Conservation (phyloP, 495 filamentous ascomycete genomes). For the Hypoxylon lienhwacheense region DNA sequence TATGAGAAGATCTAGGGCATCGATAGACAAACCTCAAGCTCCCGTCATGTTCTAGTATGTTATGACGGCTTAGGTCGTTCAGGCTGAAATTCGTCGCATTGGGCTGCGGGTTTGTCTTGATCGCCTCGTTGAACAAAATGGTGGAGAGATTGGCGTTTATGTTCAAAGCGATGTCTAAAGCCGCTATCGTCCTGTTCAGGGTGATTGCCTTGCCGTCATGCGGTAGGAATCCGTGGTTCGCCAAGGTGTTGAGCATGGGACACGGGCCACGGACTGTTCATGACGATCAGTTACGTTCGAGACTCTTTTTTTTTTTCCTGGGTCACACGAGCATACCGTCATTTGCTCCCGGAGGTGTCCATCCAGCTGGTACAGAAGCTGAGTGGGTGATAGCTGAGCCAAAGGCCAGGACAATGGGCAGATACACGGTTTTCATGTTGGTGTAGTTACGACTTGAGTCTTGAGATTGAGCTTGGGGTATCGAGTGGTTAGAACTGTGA, state of each 20-base stretch:
- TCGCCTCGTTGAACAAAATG: conserved; percentile 47
- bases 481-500: too few relatives aligned
- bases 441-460: neutral
- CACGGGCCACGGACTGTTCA: conserved; percentile 41
- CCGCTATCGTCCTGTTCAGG: conserved; percentile 38
- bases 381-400: conserved; percentile 8
- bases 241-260: conserved; percentile 46
- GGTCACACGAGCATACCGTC: conserved; percentile 31
- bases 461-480: neutral
- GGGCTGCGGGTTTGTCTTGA: conserved; percentile 50
- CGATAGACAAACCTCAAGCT: conserved; percentile 48
- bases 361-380: conserved; percentile 1
- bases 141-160: conserved; percentile 40
- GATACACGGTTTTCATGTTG: conserved; percentile 27
- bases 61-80: conserved; percentile 50
- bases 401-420: conserved; percentile 16
- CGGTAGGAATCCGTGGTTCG: conserved; percentile 45
- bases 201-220: conserved; percentile 46
- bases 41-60: conserved; percentile 56
- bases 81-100: conserved; percentile 56
- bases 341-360: conserved; percentile 11
- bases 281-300: conserved; percentile 12
- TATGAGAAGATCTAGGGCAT: neutral
- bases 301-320: conserved; percentile 12
- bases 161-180: conserved; percentile 48